A percentile compares a stretch with the other conserved stretches of the same genome.
phyloP scores from a whole-genome alignment of 1,284 basidiomycete genomes.

The Ganoderma resinaceum region DNA sequence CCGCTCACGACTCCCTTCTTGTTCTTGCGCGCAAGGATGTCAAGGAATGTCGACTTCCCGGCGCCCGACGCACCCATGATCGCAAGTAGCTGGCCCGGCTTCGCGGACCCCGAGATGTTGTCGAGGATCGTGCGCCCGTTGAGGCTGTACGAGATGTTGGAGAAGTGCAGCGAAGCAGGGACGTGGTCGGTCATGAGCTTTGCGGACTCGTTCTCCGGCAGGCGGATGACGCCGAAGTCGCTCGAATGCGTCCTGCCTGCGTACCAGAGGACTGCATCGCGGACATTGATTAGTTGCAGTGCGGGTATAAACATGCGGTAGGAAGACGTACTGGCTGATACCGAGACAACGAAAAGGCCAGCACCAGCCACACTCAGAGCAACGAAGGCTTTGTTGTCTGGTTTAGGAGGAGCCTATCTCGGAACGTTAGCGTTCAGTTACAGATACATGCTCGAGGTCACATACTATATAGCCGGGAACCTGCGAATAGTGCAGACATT shows the following conservation, averaged over 20 bases:
- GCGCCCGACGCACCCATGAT: slow-evolving; percentile 98
- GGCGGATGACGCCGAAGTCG: slow-evolving; percentile 79
- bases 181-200: slow-evolving; percentile 94
- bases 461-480: slow-evolving; percentile 89
- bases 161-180: slow-evolving; percentile 91
- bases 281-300: not conserved
- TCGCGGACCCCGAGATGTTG: slow-evolving; percentile 81
- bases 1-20: slow-evolving; percentile 86
- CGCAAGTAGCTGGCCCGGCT: slow-evolving; percentile 90
- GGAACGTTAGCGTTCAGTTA: slow-evolving; percentile 1
- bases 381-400: slow-evolving; percentile 83
- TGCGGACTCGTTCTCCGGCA: slow-evolving; percentile 83
- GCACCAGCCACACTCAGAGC: slow-evolving; percentile 86
- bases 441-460: slow-evolving; percentile 34
- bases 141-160: slow-evolving; percentile 83
- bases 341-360: slow-evolving; percentile 68
- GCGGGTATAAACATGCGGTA: not conserved
- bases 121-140: slow-evolving; percentile 77
- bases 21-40: slow-evolving; percentile 90
- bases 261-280: slow-evolving; percentile 83
- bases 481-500: slow-evolving; percentile 93
- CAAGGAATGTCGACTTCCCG: slow-evolving; percentile 95
- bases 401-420: slow-evolving; percentile 73
- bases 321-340: slow-evolving; percentile 54
- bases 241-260: slow-evolving; percentile 75